These are phyloP conservation scores for Plasmodium chabaudi DNA, from an alignment of 169 alveolate genomes.

Conservation along the genomic window DNA sequence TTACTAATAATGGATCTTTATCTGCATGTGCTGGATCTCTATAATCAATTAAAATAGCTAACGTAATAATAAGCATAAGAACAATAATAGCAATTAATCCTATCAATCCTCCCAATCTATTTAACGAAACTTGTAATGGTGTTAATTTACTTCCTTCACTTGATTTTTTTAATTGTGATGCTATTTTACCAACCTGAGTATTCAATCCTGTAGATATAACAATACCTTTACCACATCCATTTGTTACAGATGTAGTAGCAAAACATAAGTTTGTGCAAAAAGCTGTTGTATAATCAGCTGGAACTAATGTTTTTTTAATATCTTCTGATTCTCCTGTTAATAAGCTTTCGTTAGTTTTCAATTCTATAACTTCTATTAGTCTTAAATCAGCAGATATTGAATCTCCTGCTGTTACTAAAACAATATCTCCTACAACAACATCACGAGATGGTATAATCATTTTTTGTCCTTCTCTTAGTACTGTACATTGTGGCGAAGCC, in stretches of 20 bases:
- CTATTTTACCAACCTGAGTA: constrained; percentile 97
- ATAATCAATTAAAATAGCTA: constrained; percentile 82
- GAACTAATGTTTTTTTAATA: constrained; percentile 85
- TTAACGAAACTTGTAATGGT: constrained; percentile 96
- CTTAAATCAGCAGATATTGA: constrained; percentile 95
- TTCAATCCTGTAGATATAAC: constrained; percentile 94
- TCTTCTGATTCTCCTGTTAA: constrained; percentile 95
- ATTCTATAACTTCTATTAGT: constrained; percentile 91
- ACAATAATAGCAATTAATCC: constrained; percentile 93
- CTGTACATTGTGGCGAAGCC: constrained; percentile 93
- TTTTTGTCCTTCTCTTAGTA: constrained; percentile 88
- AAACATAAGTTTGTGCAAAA: constrained; percentile 92
- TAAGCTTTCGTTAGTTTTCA: constrained; percentile 94
- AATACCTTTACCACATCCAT: constrained; percentile 93
- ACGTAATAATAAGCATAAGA: constrained; percentile 80
- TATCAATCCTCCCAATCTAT: constrained; percentile 95
- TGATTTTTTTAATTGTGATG: constrained; percentile 91
- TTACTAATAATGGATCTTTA: constrained; percentile 33
- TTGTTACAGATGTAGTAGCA: constrained; percentile 94
- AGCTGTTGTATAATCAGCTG: constrained; percentile 86
- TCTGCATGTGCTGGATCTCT: constrained; percentile 97
- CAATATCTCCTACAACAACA: constrained; percentile 95
- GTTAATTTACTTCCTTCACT: constrained; percentile 85
- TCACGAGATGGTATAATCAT: constrained; percentile 87
- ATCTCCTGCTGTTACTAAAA: constrained; percentile 92